These are phyloP conservation scores for Phytophthora agathidicida DNA, from an alignment of 352 stramenopile genomes.

Conservation along the genomic window DNA sequence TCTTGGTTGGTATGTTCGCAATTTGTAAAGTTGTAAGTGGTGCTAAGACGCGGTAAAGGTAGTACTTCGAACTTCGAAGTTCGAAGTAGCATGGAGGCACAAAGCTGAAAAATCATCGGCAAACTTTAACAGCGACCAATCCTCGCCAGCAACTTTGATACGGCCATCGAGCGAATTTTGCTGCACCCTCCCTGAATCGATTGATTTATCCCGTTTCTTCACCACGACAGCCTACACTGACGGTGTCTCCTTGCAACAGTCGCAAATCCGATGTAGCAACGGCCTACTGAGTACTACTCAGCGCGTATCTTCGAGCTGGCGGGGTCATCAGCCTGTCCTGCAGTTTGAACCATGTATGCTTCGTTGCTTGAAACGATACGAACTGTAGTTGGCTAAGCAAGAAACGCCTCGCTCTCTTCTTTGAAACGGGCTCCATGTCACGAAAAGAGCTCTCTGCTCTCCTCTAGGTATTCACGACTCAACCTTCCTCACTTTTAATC, in stretches of 20 bases:
- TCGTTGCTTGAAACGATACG: conserved; percentile 21
- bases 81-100: no score
- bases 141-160: no score
- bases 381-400: conserved; percentile 1
- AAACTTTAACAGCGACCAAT: no score
- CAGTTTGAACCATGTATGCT: no score
- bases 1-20: no score
- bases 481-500: conserved; percentile 17
- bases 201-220: conserved; percentile 8
- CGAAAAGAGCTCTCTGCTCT: conserved; percentile 1
- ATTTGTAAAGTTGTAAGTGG: no score
- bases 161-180: no score
- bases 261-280: conserved; percentile 12
- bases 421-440: conserved; percentile 18
- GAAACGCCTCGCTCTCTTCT: conserved; percentile 18
- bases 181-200: no score
- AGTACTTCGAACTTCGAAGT: no score
- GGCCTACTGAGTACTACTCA: conserved; percentile 9
- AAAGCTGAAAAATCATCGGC: no score
- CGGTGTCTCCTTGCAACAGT: conserved; percentile 14
- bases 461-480: conserved; percentile 14
- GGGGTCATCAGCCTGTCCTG: conserved; percentile 7
- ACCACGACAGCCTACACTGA: conserved; percentile 14
- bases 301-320: neutral
- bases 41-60: conserved; percentile 3